Conservation (phyloP, 2,329 filamentous ascomycete genomes). For the Aspergillus udagawae region DNA sequence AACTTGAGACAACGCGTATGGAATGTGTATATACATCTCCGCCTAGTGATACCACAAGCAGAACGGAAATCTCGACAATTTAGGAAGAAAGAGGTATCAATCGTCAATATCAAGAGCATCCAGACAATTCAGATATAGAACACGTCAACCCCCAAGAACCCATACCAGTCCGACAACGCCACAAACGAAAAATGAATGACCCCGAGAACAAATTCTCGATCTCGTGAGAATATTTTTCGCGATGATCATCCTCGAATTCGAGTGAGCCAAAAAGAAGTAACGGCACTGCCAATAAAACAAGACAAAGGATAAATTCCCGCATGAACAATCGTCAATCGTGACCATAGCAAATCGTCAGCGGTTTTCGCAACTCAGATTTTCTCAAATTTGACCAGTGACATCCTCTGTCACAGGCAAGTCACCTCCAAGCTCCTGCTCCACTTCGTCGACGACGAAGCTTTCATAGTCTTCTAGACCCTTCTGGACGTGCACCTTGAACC, state of each 20-base stretch:
- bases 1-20: not conserved
- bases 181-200: not conserved
- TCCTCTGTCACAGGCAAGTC: slow-evolving; percentile 49
- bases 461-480: slow-evolving; percentile 92
- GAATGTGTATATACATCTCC: not conserved
- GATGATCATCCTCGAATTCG: not conserved
- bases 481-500: slow-evolving; percentile 97
- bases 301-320: not conserved
- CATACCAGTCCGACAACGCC: not conserved
- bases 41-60: not conserved
- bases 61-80: not conserved
- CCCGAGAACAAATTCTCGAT: not conserved
- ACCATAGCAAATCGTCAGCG: slow-evolving; percentile 8
- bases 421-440: slow-evolving; percentile 76
- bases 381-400: slow-evolving; percentile 8
- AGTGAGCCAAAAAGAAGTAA: not conserved
- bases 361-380: slow-evolving; percentile 9
- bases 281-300: not conserved
- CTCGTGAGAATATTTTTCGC: not conserved
- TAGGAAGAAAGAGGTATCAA: not conserved
- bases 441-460: slow-evolving; percentile 84
- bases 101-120: not conserved
- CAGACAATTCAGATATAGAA: not conserved
- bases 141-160: not conserved
- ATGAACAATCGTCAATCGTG: slow-evolving; percentile 1